Evolutionary conservation across 345 rosid species (phyloP).

Genomic region (Brassica carinata): DNA sequence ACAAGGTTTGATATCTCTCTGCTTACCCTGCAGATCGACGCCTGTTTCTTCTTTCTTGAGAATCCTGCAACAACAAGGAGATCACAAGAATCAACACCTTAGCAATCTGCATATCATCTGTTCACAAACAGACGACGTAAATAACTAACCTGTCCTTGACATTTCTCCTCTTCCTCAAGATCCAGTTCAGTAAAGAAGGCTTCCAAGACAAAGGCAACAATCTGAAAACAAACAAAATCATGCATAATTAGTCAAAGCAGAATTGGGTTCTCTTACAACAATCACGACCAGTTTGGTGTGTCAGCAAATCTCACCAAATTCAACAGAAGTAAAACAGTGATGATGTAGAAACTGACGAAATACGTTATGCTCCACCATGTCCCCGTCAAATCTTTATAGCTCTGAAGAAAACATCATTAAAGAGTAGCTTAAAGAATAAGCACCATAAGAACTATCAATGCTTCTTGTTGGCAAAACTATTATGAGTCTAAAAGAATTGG

Average conservation of each 20-base stretch:
- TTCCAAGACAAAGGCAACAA: constrained; percentile 96
- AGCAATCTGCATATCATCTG: too few relatives aligned
- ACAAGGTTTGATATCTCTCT: constrained; percentile 8
- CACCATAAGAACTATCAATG: constrained; percentile 9
- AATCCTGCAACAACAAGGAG: constrained; percentile 47
- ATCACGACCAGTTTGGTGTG: not conserved
- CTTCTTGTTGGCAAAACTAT: constrained; percentile 16
- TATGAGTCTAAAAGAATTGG: not conserved
- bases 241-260: too few relatives aligned
- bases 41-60: constrained; percentile 44
- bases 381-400: constrained; percentile 83
- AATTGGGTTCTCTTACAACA: constrained; percentile 9
- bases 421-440: not conserved
- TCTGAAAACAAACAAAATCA: too few relatives aligned
- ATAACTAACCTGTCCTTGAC: constrained; percentile 61
- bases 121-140: not conserved
- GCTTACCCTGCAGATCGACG: constrained; percentile 68
- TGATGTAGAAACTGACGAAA: constrained; percentile 89
- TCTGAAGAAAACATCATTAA: constrained; percentile 49
- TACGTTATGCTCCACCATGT: constrained; percentile 74
- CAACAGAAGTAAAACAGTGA: constrained; percentile 76
- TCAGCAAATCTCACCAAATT: constrained; percentile 71
- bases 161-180: constrained; percentile 62
- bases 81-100: not conserved
- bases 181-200: constrained; percentile 97